Conservation (phyloP, 768 basidiomycete genomes). For the Leucosporidium yakuticum region DNA sequence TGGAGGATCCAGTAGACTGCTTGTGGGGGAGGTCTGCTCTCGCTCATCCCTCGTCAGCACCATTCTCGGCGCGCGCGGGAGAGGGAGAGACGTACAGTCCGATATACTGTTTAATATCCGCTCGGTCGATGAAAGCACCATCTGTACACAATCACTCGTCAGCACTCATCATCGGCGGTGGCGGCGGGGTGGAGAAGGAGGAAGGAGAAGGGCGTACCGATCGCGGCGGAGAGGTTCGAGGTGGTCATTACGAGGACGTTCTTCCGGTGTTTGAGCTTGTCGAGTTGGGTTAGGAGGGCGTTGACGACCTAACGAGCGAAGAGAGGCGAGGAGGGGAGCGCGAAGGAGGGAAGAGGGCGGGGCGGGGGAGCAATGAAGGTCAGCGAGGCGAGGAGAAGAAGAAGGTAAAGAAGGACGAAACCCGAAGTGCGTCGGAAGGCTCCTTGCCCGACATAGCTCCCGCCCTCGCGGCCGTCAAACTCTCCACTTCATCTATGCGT, state of each 20-base stretch:
- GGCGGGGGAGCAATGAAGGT: neutral
- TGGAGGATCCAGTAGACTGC: constrained; percentile 90
- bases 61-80: neutral
- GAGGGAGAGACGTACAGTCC: constrained; percentile 19
- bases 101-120: constrained; percentile 85
- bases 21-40: constrained; percentile 61
- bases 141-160: too few relatives aligned
- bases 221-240: constrained; percentile 88
- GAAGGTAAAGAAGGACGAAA: constrained; percentile 39
- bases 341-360: neutral
- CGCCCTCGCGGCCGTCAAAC: constrained; percentile 85
- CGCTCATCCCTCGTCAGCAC: neutral
- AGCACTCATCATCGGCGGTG: neutral
- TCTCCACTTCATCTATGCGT: constrained; percentile 84
- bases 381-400: constrained; percentile 1
- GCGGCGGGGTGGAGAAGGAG: neutral
- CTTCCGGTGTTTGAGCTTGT: constrained; percentile 85
- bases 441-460: constrained; percentile 93
- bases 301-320: constrained; percentile 74
- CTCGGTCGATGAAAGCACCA: constrained; percentile 89
- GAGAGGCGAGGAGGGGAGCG: neutral
- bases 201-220: constrained; percentile 54
- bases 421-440: constrained; percentile 86
- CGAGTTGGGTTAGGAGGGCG: constrained; percentile 90
- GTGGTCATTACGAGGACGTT: constrained; percentile 96